These are phyloP conservation scores for Lipomyces kockii DNA, from an alignment of 805 yeast genomes.

Conservation along the genomic window DNA sequence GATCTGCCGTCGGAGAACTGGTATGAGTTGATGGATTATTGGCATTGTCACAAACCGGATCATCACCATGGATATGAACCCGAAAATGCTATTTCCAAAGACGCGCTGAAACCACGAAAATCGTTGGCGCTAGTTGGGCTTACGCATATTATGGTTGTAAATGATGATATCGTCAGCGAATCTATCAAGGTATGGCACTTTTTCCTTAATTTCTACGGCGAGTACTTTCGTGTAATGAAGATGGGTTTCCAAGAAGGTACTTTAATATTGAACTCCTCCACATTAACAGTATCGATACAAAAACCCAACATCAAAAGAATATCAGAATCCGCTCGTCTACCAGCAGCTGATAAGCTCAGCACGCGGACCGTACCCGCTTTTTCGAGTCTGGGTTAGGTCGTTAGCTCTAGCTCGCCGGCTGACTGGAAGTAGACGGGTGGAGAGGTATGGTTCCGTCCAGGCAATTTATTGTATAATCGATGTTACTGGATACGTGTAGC, in stretches of 20 bases:
- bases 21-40: slow-evolving; percentile 94
- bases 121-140: slow-evolving; percentile 23
- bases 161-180: slow-evolving; percentile 1
- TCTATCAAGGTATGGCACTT: neutral
- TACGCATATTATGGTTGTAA: slow-evolving; percentile 4
- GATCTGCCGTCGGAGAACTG: slow-evolving; percentile 92
- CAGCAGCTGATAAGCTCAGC: neutral
- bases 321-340: slow-evolving; percentile 1
- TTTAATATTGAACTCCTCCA: slow-evolving; percentile 14
- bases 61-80: slow-evolving; percentile 18
- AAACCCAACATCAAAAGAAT: slow-evolving; percentile 40
- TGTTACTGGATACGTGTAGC: neutral
- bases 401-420: neutral
- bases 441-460: neutral
- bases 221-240: neutral
- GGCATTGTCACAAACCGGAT: slow-evolving; percentile 83
- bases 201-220: neutral
- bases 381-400: neutral
- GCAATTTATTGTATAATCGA: neutral
- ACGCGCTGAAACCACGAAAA: slow-evolving; percentile 20
- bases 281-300: slow-evolving; percentile 38
- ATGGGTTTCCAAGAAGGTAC: slow-evolving; percentile 33
- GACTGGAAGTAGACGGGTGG: neutral
- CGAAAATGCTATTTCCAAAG: slow-evolving; percentile 7
- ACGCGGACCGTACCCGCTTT: neutral